Evolutionary conservation across 1,284 basidiomycete species (phyloP).

Genomic region (Boletus smithii): DNA sequence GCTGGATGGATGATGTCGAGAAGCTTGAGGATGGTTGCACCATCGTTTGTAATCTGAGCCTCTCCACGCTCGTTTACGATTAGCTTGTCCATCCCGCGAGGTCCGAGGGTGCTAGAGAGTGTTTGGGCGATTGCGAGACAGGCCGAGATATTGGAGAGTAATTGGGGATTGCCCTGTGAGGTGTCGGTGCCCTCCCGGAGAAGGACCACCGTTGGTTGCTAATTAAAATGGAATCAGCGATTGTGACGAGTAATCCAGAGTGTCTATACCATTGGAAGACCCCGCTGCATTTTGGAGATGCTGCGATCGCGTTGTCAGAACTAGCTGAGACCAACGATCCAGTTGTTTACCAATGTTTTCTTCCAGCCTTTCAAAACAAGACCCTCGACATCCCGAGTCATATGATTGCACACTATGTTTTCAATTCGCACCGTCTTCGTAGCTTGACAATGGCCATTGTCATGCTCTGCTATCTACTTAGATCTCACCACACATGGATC

Average conservation of each 20-base stretch:
- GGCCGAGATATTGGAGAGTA: slow-evolving; percentile 95
- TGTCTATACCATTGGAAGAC: slow-evolving; percentile 59
- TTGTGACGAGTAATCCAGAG: not conserved
- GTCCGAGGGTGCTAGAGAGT: slow-evolving; percentile 93
- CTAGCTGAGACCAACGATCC: not conserved
- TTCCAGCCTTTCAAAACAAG: slow-evolving; percentile 2
- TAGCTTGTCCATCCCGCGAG: slow-evolving; percentile 98
- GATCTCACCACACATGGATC: too few relatives aligned
- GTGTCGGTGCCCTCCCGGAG: slow-evolving; percentile 94
- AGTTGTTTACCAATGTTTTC: slow-evolving; percentile 15
- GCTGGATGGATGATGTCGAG: slow-evolving; percentile 98
- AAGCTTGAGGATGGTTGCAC: slow-evolving; percentile 95
- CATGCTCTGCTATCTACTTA: too few relatives aligned
- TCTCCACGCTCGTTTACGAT: slow-evolving; percentile 90
- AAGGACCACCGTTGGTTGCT: slow-evolving; percentile 96
- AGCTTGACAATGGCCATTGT: too few relatives aligned
- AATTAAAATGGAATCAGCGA: slow-evolving; percentile 19
- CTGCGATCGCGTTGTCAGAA: slow-evolving; percentile 6
- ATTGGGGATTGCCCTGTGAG: slow-evolving; percentile 91
- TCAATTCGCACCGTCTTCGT: too few relatives aligned
- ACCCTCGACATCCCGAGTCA: too few relatives aligned
- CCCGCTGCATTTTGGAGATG: slow-evolving; percentile 64
- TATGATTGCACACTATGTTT: too few relatives aligned
- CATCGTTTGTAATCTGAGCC: slow-evolving; percentile 98
- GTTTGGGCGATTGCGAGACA: slow-evolving; percentile 90